Conservation (phyloP, 805 yeast genomes). For the Saturnispora gosingensis region DNA sequence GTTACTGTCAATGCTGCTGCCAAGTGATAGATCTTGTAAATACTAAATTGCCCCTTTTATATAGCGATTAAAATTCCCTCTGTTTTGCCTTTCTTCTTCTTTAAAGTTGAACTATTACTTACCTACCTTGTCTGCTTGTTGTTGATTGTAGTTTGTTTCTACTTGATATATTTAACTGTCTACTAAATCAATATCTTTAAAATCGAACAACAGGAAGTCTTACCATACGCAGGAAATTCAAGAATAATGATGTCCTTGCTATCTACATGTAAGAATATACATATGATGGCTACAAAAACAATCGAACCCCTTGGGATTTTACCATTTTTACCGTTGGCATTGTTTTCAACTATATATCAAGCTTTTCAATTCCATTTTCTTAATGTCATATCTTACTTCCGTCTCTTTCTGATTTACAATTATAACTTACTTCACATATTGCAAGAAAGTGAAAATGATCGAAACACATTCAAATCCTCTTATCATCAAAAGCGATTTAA, state of each 20-base stretch:
- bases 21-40: neutral
- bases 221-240: too few relatives aligned
- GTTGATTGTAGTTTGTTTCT: neutral
- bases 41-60: neutral
- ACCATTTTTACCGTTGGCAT: conserved; percentile 18
- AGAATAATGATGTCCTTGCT: neutral
- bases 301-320: conserved; percentile 18
- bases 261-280: neutral
- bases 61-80: neutral
- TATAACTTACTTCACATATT: conserved; percentile 19
- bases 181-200: too few relatives aligned
- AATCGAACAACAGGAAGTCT: too few relatives aligned
- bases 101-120: neutral
- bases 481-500: conserved; percentile 16
- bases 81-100: neutral
- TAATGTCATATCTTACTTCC: conserved; percentile 14
- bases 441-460: conserved; percentile 18
- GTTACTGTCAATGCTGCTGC: conserved; percentile 18
- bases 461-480: conserved; percentile 14
- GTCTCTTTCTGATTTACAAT: conserved; percentile 17
- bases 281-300: neutral
- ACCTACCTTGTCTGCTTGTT: neutral
- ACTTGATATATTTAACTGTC: too few relatives aligned
- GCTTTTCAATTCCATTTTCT: conserved; percentile 12
- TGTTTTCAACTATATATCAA: conserved; percentile 18